Evolutionary conservation across 768 basidiomycete species (phyloP).

Genomic region (Hygrophorus pudorinus): DNA sequence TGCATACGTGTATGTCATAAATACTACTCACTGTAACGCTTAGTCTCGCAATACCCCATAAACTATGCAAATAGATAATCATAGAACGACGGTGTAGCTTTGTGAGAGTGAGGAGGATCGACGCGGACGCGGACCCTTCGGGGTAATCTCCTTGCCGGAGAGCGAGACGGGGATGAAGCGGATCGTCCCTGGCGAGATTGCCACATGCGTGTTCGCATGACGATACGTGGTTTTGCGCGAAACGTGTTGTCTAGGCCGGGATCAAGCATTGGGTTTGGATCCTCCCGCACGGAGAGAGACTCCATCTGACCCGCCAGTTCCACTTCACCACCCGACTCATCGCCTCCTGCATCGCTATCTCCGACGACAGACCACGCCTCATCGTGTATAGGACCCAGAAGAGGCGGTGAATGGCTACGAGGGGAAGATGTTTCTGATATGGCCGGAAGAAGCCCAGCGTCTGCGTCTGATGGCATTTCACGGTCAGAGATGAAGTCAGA

Average conservation of each 20-base stretch:
- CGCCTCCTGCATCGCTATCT: constrained; percentile 20
- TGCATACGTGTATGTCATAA: constrained; percentile 1
- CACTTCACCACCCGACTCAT: constrained; percentile 18
- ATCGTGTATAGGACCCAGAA: constrained; percentile 5
- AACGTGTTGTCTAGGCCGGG: constrained; percentile 5
- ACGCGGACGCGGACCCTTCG: constrained; percentile 15
- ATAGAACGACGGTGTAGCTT: constrained; percentile 23
- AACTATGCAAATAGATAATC: constrained; percentile 33
- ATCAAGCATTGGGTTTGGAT: constrained; percentile 10
- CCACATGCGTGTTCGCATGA: constrained; percentile 17
- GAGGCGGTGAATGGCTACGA: background rate
- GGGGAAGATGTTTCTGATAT: constrained; percentile 11
- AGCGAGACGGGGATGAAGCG: constrained; percentile 44
- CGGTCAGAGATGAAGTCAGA: constrained; percentile 44
- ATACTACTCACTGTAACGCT: constrained; percentile 1
- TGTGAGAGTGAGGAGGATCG: constrained; percentile 5
- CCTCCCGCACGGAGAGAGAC: constrained; percentile 22
- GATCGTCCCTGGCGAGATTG: constrained; percentile 24
- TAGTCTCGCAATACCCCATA: too few relatives aligned
- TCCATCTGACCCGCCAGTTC: constrained; percentile 23
- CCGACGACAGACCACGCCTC: constrained; percentile 29
- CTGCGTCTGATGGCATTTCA: constrained; percentile 27
- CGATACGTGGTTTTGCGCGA: background rate
- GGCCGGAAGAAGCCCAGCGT: constrained; percentile 16
- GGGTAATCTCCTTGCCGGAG: constrained; percentile 29